These are phyloP conservation scores for Backusella tarrabulga DNA, from an alignment of 192 early-diverging fungal genomes.

Conservation along the genomic window DNA sequence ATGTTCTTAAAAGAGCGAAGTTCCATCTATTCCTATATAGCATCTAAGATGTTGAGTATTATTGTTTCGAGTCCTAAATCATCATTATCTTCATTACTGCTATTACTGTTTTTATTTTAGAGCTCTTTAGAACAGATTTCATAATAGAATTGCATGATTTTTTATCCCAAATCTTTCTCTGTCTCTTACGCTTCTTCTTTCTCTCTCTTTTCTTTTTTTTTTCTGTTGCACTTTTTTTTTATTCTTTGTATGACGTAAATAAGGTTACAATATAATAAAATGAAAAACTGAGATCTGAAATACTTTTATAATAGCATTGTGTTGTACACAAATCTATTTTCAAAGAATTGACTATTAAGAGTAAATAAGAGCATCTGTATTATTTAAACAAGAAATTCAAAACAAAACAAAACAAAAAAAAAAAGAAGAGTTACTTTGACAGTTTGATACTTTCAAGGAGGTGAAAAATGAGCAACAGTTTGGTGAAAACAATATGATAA, in stretches of 20 bases:
- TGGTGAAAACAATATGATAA: not conserved
- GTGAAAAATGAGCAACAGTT: not conserved
- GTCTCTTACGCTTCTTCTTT: not conserved
- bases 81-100: not conserved
- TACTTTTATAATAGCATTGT: not conserved
- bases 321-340: not conserved
- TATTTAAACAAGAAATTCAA: too few relatives aligned
- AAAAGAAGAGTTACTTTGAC: not conserved
- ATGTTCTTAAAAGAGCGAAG: not conserved
- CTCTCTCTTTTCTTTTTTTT: not conserved
- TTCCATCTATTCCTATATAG: not conserved
- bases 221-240: not conserved
- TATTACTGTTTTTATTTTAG: not conserved
- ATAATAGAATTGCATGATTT: not conserved
- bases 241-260: not conserved
- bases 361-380: not conserved
- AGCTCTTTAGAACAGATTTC: not conserved
- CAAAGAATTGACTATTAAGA: not conserved
- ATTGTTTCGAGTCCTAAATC: not conserved
- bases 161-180: not conserved
- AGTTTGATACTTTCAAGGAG: not conserved
- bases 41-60: not conserved
- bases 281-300: not conserved
- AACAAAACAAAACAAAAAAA: too few relatives aligned
- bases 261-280: not conserved